Evolutionary conservation across 1,139 yeast species (phyloP).

Genomic region (Yamadazyma siamensis): DNA sequence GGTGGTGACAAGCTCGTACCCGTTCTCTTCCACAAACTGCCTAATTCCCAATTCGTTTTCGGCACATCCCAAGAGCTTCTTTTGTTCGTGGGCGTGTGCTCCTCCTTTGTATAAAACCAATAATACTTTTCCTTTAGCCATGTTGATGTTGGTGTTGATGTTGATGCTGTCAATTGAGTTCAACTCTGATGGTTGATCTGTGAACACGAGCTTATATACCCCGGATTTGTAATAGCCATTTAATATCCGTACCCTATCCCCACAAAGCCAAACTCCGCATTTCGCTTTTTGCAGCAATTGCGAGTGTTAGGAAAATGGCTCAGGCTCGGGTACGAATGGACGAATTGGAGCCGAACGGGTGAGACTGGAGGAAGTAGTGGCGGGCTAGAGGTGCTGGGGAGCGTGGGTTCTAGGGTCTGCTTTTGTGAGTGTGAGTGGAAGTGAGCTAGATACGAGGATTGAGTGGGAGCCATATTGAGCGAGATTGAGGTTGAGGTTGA

Average conservation of each 20-base stretch:
- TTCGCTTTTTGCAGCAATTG: conserved; percentile 1
- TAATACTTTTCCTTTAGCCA: conserved; percentile 41
- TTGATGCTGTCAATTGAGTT: not conserved
- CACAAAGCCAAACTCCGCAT: conserved; percentile 6
- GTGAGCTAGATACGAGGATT: too few relatives aligned
- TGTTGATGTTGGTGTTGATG: conserved; percentile 3
- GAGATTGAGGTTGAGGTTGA: too few relatives aligned
- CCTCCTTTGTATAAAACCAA: conserved; percentile 56
- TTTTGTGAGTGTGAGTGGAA: too few relatives aligned
- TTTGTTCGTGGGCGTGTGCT: conserved; percentile 57
- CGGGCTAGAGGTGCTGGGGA: too few relatives aligned
- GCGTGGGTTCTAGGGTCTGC: too few relatives aligned
- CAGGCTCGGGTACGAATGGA: too few relatives aligned
- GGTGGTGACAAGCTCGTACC: conserved; percentile 68
- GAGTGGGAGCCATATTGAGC: too few relatives aligned
- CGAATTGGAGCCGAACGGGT: too few relatives aligned
- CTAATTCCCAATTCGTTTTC: conserved; percentile 77
- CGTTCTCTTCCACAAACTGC: conserved; percentile 59
- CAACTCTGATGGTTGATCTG: not conserved
- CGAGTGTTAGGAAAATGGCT: not conserved
- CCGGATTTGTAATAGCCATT: conserved; percentile 4
- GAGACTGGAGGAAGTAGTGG: too few relatives aligned
- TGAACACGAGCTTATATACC: not conserved
- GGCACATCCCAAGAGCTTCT: conserved; percentile 62
- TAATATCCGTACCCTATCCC: conserved; percentile 6